These are phyloP conservation scores for Tricholoma sp. DNA, from an alignment of 768 basidiomycete genomes.

Conservation along the genomic window DNA sequence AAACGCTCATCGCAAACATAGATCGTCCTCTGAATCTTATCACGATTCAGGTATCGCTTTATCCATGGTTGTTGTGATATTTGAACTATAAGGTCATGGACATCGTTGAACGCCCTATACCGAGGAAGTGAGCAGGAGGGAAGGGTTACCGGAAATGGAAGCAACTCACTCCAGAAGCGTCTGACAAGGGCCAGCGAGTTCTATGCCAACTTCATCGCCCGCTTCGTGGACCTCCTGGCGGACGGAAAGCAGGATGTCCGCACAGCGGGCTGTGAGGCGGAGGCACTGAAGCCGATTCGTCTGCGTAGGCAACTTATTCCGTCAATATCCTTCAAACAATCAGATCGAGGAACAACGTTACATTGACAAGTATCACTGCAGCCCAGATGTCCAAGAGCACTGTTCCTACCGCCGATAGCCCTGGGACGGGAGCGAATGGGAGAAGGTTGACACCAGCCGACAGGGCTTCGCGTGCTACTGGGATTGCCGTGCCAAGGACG, in stretches of 20 bases:
- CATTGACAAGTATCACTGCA: slow-evolving; percentile 53
- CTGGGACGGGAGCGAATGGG: slow-evolving; percentile 49
- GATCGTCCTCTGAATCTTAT: slow-evolving; percentile 58
- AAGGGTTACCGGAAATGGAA: neutral
- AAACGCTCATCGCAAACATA: slow-evolving; percentile 46
- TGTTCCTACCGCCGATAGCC: slow-evolving; percentile 45
- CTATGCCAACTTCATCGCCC: slow-evolving; percentile 42
- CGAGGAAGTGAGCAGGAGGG: neutral
- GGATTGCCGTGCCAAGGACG: slow-evolving; percentile 35
- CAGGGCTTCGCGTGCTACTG: slow-evolving; percentile 42
- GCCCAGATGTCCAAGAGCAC: slow-evolving; percentile 63
- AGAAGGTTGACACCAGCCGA: slow-evolving; percentile 36
- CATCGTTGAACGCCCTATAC: slow-evolving; percentile 34
- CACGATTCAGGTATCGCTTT: slow-evolving; percentile 71
- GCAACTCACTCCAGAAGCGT: slow-evolving; percentile 44
- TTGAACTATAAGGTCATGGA: slow-evolving; percentile 49
- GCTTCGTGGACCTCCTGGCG: slow-evolving; percentile 58
- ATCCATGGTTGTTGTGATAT: slow-evolving; percentile 67
- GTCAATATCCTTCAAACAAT: neutral
- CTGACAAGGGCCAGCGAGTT: slow-evolving; percentile 45
- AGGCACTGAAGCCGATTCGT: slow-evolving; percentile 64
- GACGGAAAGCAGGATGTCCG: slow-evolving; percentile 59
- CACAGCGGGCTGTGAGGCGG: slow-evolving; percentile 69
- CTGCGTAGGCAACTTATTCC: slow-evolving; percentile 31
- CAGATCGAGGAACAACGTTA: slow-evolving; percentile 25